phyloP scores from a whole-genome alignment of 1,284 basidiomycete species.

The Malassezia equina region DNA sequence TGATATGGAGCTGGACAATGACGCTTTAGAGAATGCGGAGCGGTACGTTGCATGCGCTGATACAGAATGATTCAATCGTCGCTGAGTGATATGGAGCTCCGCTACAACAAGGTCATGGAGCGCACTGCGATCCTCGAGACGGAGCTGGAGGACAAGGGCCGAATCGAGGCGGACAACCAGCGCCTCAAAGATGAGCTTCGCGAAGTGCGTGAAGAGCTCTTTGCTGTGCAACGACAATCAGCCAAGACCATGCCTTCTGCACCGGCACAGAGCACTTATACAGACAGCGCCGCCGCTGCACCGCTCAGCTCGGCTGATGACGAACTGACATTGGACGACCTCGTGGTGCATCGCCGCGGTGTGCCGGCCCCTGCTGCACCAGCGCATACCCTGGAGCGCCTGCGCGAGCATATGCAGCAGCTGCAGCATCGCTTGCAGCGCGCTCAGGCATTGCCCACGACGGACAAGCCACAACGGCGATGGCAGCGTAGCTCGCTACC shows the following conservation, averaged over 20 bases:
- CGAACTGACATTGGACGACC: constrained; percentile 18
- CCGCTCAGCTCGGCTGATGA: constrained; percentile 18
- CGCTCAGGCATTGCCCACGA: constrained; percentile 22
- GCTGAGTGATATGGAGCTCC: constrained; percentile 77
- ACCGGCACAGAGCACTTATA: background rate
- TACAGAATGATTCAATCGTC: constrained; percentile 70
- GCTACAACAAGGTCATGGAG: constrained; percentile 81
- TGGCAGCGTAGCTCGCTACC: constrained; percentile 33
- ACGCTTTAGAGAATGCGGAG: constrained; percentile 46
- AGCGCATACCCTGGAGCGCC: constrained; percentile 28
- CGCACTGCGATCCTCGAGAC: constrained; percentile 95
- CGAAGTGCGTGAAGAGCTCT: constrained; percentile 75
- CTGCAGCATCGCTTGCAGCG: constrained; percentile 35
- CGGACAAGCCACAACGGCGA: constrained; percentile 1
- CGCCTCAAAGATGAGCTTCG: constrained; percentile 82
- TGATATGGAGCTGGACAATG: constrained; percentile 46
- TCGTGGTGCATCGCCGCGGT: background rate
- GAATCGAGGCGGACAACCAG: constrained; percentile 81
- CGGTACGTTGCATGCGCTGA: constrained; percentile 40
- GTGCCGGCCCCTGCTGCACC: constrained; percentile 8
- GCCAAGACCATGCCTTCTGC: constrained; percentile 12
- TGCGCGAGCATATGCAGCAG: constrained; percentile 38
- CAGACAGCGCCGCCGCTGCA: constrained; percentile 12
- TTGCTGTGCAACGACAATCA: constrained; percentile 59
- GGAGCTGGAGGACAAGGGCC: constrained; percentile 82